These are phyloP conservation scores for Micractinium conductrix DNA, from an alignment of 139 green algal genomes.

Conservation along the genomic window DNA sequence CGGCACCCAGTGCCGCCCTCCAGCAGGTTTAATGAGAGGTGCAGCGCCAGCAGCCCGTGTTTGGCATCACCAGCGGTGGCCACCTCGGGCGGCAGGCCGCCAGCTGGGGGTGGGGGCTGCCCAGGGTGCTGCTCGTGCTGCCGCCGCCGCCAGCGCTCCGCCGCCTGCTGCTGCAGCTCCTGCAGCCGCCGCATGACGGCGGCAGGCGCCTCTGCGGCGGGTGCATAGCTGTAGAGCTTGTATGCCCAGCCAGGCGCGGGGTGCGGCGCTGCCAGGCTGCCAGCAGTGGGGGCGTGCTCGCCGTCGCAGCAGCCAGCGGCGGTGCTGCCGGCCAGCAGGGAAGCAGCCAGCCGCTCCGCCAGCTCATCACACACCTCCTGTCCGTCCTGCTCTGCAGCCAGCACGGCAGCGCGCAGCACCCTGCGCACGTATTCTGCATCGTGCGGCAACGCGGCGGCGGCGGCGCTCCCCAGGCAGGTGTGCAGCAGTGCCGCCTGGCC, in stretches of 20 bases:
- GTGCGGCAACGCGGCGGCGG: background rate
- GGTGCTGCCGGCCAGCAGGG: background rate
- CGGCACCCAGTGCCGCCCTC: slow-evolving; percentile 77
- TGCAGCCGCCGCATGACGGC: background rate
- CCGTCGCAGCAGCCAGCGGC: background rate
- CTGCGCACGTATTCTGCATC: slow-evolving; percentile 17
- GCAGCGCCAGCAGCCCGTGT: slow-evolving; percentile 54
- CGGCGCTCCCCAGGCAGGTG: background rate
- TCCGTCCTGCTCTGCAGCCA: slow-evolving; percentile 37
- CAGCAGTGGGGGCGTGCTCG: too few relatives aligned
- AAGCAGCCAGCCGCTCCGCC: slow-evolving; percentile 29
- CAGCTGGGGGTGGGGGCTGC: background rate
- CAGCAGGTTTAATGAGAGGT: slow-evolving; percentile 64
- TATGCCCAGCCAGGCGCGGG: slow-evolving; percentile 18
- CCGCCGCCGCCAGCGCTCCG: too few relatives aligned
- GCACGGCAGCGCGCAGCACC: slow-evolving; percentile 30
- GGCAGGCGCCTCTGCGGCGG: background rate
- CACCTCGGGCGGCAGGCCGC: too few relatives aligned
- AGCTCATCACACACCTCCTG: slow-evolving; percentile 30
- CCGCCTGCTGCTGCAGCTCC: background rate
- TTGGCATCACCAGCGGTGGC: background rate
- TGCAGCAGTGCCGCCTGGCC: background rate
- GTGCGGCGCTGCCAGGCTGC: background rate
- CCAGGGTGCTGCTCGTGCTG: background rate
- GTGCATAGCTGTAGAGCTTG: slow-evolving; percentile 33